These are phyloP conservation scores for Hamamelis virginiana DNA, from an alignment of 164 flowering plant genomes.

Conservation along the genomic window DNA sequence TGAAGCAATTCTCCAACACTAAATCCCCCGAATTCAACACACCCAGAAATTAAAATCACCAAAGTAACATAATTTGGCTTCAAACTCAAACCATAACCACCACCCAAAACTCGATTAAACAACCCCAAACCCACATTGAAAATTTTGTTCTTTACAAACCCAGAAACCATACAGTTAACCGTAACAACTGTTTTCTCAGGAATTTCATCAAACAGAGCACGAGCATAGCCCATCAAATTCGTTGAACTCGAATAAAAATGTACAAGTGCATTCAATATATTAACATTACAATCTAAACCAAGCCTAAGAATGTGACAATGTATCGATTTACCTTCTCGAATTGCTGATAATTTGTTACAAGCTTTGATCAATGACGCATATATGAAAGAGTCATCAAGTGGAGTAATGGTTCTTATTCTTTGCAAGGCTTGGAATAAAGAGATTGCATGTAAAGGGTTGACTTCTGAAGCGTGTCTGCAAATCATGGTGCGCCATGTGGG, in stretches of 20 bases:
- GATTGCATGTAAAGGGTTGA: constrained; percentile 19
- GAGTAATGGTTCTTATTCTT: background rate
- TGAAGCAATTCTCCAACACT: constrained; percentile 26
- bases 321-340: constrained; percentile 27
- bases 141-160: constrained; percentile 21
- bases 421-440: constrained; percentile 23
- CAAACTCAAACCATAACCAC: constrained; percentile 17
- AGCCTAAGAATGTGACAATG: constrained; percentile 27
- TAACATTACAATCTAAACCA: constrained; percentile 25
- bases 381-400: constrained; percentile 22
- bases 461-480: constrained; percentile 13
- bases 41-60: constrained; percentile 32
- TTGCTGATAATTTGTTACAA: constrained; percentile 18
- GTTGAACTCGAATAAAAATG: constrained; percentile 20
- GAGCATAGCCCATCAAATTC: constrained; percentile 17
- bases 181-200: constrained; percentile 24
- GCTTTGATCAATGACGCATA: constrained; percentile 33
- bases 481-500: constrained; percentile 17
- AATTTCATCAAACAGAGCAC: constrained; percentile 22
- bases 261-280: constrained; percentile 27
- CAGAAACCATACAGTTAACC: constrained; percentile 31
- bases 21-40: constrained; percentile 18
- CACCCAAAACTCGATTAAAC: constrained; percentile 22
- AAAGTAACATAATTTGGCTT: constrained; percentile 26
- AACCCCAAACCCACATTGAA: constrained; percentile 22